A percentile compares a stretch with the other conserved stretches of the same genome.
phyloP scores from a whole-genome alignment of 1,284 basidiomycete species.

The Heterobasidion occidentale region DNA sequence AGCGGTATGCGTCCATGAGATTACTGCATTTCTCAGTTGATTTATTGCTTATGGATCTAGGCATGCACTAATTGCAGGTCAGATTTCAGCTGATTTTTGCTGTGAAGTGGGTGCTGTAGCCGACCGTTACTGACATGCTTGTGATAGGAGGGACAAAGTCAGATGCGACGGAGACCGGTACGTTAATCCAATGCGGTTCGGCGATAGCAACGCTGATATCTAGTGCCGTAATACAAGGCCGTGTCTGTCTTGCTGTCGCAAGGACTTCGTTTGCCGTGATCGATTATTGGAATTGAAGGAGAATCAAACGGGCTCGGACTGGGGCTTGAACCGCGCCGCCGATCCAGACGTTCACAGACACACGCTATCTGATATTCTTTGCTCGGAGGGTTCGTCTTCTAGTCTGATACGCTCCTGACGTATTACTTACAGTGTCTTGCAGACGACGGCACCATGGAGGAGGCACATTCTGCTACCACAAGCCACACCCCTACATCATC shows the following conservation, averaged over 20 bases:
- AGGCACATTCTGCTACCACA: no score
- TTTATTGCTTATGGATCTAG: slow-evolving; percentile 19
- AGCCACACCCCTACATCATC: no score
- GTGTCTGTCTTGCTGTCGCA: slow-evolving; percentile 8
- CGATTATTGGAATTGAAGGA: neutral
- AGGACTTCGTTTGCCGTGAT: slow-evolving; percentile 8
- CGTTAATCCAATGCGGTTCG: neutral
- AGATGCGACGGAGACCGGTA: slow-evolving; percentile 48
- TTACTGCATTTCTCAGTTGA: neutral
- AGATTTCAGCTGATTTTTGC: slow-evolving; percentile 7
- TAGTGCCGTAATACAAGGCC: slow-evolving; percentile 3
- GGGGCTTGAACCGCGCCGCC: no score
- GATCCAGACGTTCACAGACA: no score
- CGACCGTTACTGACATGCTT: neutral
- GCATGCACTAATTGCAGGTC: slow-evolving; percentile 53
- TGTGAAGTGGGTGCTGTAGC: neutral
- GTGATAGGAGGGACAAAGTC: slow-evolving; percentile 45
- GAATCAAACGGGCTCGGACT: neutral
- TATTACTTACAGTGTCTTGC: no score
- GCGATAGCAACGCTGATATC: neutral
- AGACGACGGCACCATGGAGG: no score
- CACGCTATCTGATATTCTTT: no score
- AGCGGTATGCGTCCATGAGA: slow-evolving; percentile 29
- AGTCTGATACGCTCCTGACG: no score
- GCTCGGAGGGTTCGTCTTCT: no score